A percentile compares a stretch with the other conserved stretches of the same genome.
Conservation (phyloP, 2,329 filamentous ascomycete species). For the Nothopassalora personata region DNA sequence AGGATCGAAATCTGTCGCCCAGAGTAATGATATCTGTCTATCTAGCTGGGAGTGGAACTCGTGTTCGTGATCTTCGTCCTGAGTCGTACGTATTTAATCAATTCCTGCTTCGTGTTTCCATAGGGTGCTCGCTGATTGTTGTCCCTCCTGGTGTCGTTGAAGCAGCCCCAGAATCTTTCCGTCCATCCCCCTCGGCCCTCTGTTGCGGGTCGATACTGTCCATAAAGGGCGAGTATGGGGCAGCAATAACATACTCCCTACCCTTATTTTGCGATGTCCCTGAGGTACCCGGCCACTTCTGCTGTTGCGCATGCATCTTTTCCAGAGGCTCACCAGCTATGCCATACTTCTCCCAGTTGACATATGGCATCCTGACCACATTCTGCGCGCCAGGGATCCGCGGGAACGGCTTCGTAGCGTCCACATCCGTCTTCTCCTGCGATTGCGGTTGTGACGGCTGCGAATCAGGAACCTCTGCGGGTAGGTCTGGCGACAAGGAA, state of each 20-base stretch:
- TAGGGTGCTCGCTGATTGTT: constrained; percentile 27
- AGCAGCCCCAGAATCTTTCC: constrained; percentile 22
- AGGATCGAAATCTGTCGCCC: not conserved
- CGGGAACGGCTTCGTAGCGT: constrained; percentile 46
- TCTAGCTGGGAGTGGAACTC: not conserved
- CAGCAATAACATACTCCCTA: constrained; percentile 50
- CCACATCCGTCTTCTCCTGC: not conserved
- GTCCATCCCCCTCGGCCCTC: constrained; percentile 7
- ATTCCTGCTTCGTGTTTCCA: constrained; percentile 26
- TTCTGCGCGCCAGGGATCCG: constrained; percentile 72
- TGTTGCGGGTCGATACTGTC: constrained; percentile 38
- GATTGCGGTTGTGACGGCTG: constrained; percentile 5
- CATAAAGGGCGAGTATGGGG: constrained; percentile 55
- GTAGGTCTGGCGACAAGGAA: not conserved
- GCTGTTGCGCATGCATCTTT: constrained; percentile 76
- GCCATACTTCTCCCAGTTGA: constrained; percentile 94
- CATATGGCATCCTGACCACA: constrained; percentile 75
- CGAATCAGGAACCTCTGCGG: constrained; percentile 23
- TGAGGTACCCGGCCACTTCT: constrained; percentile 50
- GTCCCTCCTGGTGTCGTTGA: constrained; percentile 15
- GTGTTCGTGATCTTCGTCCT: not conserved
- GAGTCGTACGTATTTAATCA: constrained; percentile 7
- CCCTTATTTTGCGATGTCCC: constrained; percentile 22
- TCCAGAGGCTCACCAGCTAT: constrained; percentile 81
- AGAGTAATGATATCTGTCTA: not conserved